phyloP scores from a whole-genome alignment of 208 protist genomes.

The Trypanosoma caninum region DNA sequence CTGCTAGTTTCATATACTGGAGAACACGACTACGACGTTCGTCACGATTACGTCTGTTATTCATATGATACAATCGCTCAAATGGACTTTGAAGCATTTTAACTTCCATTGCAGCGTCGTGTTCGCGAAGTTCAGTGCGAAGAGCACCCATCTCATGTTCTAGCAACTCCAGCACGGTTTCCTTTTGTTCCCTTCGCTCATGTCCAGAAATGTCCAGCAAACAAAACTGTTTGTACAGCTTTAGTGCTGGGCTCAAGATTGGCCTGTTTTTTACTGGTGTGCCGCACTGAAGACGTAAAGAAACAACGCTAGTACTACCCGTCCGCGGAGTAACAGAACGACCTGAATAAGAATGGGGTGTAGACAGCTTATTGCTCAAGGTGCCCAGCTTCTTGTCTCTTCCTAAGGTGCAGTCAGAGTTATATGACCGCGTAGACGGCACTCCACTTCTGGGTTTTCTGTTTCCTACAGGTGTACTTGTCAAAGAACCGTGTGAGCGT shows the following conservation, averaged over 20 bases:
- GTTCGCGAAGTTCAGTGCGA: conserved; percentile 2
- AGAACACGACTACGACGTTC: conserved; percentile 45
- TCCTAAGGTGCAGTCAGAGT: too few relatives aligned
- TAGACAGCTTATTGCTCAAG: too few relatives aligned
- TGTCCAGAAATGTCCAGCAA: neutral
- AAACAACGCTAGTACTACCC: neutral
- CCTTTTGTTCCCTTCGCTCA: neutral
- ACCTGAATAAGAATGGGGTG: too few relatives aligned
- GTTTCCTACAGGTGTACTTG: too few relatives aligned
- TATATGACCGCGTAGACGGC: too few relatives aligned
- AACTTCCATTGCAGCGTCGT: conserved; percentile 13
- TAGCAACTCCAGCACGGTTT: conserved; percentile 3
- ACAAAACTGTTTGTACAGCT: neutral
- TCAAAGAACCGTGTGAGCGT: neutral
- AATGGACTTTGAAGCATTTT: conserved; percentile 37
- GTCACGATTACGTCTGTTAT: conserved; percentile 74
- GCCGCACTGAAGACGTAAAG: neutral
- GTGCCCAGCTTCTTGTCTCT: too few relatives aligned
- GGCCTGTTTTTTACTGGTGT: neutral
- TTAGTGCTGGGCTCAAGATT: neutral
- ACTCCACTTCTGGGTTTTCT: too few relatives aligned
- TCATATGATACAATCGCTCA: conserved; percentile 79
- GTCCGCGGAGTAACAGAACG: too few relatives aligned
- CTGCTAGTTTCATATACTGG: conserved; percentile 48
- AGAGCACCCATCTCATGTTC: conserved; percentile 17